phyloP scores from a whole-genome alignment of 352 stramenopile species.

The Phytophthora pistaciae region DNA sequence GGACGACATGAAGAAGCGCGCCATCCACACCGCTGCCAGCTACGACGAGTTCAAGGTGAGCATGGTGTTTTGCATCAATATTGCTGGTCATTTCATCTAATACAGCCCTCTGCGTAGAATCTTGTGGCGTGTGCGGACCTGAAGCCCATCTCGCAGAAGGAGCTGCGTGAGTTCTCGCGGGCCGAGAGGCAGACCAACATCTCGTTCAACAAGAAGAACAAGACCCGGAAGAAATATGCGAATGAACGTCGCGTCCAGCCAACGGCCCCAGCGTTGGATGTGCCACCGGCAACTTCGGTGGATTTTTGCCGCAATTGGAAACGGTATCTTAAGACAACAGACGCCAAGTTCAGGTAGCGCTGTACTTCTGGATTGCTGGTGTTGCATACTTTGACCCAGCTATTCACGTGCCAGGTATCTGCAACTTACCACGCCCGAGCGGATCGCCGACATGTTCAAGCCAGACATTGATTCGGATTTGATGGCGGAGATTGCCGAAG shows the following conservation, averaged over 20 bases:
- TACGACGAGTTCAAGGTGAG: constrained; percentile 90
- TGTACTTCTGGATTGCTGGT: neutral
- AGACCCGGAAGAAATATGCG: constrained; percentile 33
- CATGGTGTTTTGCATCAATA: neutral
- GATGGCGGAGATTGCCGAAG: constrained; percentile 70
- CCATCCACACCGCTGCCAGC: constrained; percentile 83
- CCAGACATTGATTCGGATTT: constrained; percentile 79
- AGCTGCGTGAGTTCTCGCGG: constrained; percentile 69
- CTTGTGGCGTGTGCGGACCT: constrained; percentile 85
- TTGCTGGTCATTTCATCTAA: neutral
- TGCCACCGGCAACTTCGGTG: constrained; percentile 48
- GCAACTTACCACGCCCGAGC: constrained; percentile 52
- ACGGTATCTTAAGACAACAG: constrained; percentile 62
- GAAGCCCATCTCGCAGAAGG: constrained; percentile 81
- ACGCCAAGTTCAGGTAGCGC: constrained; percentile 62
- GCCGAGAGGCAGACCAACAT: constrained; percentile 69
- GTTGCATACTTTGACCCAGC: neutral
- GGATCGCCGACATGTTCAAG: constrained; percentile 66
- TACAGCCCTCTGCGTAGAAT: constrained; percentile 49
- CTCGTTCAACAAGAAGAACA: constrained; percentile 61
- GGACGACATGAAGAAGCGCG: constrained; percentile 89
- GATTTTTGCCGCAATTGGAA: constrained; percentile 82
- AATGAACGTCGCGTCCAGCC: constrained; percentile 37
- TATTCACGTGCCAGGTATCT: constrained; percentile 58
- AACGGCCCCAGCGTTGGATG: constrained; percentile 27